Percentiles rank a stretch among this genome's conserved stretches.
Evolutionary conservation across 495 filamentous ascomycete genomes (phyloP).

Genomic region (Penicillium riverlandense): DNA sequence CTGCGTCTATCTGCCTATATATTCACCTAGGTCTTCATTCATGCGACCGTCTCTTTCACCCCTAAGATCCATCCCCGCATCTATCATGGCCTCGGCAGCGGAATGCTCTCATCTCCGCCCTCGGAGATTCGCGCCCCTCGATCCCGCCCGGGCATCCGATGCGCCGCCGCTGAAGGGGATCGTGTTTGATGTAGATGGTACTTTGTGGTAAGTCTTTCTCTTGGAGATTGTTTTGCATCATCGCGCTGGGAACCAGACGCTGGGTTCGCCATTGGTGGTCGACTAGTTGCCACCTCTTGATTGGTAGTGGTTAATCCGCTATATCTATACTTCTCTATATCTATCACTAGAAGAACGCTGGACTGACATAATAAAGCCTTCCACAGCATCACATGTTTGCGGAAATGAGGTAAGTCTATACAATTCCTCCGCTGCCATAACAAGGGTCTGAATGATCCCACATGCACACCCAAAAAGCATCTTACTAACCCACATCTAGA

Average conservation of each 20-base stretch:
- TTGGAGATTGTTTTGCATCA: too few relatives aligned
- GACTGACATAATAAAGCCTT: constrained; percentile 41
- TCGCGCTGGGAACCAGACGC: too few relatives aligned
- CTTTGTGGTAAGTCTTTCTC: constrained; percentile 64
- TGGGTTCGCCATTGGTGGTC: too few relatives aligned
- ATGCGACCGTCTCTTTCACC: constrained; percentile 1
- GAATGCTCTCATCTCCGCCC: constrained; percentile 25
- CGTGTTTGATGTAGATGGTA: constrained; percentile 94
- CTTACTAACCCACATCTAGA: constrained; percentile 18
- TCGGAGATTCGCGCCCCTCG: constrained; percentile 50
- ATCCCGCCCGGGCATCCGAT: constrained; percentile 22
- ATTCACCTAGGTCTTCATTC: not conserved
- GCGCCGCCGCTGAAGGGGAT: constrained; percentile 66
- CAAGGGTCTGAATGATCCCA: too few relatives aligned
- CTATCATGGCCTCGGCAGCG: constrained; percentile 16
- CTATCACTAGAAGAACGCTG: not conserved
- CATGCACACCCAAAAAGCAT: too few relatives aligned
- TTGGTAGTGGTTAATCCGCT: too few relatives aligned
- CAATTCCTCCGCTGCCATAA: too few relatives aligned
- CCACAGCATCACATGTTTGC: constrained; percentile 95
- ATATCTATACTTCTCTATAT: too few relatives aligned
- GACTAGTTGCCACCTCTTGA: too few relatives aligned
- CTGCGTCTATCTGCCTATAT: too few relatives aligned
- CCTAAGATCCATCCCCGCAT: constrained; percentile 1
- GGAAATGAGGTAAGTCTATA: constrained; percentile 61